These are phyloP conservation scores for Cercospora berteroae DNA, from an alignment of 2,329 filamentous ascomycete species.

Conservation along the genomic window DNA sequence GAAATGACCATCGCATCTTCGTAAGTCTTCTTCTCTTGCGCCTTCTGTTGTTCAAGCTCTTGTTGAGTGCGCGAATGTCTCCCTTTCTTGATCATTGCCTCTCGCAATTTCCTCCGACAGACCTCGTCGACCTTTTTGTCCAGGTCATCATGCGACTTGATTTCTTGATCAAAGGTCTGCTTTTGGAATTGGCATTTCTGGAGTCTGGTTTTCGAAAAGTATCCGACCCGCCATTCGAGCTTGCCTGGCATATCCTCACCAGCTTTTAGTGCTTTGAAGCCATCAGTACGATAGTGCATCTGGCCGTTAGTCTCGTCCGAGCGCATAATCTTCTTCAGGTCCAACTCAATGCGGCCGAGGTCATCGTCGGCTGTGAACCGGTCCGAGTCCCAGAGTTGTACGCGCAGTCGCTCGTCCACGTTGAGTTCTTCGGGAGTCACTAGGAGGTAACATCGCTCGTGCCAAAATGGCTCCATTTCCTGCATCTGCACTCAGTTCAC, in stretches of 20 bases:
- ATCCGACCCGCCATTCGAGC: conserved; percentile 68
- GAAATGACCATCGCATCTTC: conserved; percentile 65
- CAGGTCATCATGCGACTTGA: conserved; percentile 59
- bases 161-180: conserved; percentile 59
- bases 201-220: conserved; percentile 66
- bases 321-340: conserved; percentile 64
- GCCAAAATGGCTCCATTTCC: conserved; percentile 68
- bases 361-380: conserved; percentile 71
- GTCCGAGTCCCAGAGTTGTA: conserved; percentile 76
- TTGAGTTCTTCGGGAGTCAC: conserved; percentile 71
- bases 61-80: conserved; percentile 33
- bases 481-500: neutral
- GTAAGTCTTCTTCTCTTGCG: conserved; percentile 60
- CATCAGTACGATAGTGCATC: conserved; percentile 63
- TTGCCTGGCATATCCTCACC: conserved; percentile 68
- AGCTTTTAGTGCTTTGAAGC: conserved; percentile 63
- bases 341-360: conserved; percentile 68
- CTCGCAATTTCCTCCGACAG: conserved; percentile 63
- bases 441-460: conserved; percentile 67
- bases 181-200: conserved; percentile 60
- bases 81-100: conserved; percentile 60
- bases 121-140: conserved; percentile 55
- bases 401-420: conserved; percentile 60
- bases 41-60: conserved; percentile 66
- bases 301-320: conserved; percentile 58